Evolutionary conservation across 1,284 basidiomycete species (phyloP).

Genomic region (Garcileccinum viscosum): DNA sequence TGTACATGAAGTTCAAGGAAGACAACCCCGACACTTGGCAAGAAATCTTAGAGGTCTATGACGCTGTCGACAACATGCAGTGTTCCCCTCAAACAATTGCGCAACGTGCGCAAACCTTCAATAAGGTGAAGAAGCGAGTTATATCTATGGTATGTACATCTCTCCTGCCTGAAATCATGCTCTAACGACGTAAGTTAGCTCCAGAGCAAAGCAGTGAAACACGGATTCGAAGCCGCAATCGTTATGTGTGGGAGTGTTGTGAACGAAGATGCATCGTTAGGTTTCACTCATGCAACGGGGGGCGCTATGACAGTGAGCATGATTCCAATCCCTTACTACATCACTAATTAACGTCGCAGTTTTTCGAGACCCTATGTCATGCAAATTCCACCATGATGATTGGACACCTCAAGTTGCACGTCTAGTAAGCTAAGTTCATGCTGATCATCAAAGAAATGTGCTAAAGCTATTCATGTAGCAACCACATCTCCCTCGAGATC

Average conservation of each 20-base stretch:
- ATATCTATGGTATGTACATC: neutral
- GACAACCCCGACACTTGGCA: neutral
- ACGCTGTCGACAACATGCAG: neutral
- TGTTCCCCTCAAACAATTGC: neutral
- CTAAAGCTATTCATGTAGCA: neutral
- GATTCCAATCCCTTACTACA: neutral
- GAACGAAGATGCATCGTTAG: conserved; percentile 14
- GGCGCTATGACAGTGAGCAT: neutral
- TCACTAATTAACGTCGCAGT: neutral
- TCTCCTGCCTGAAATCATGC: neutral
- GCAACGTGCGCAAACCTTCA: neutral
- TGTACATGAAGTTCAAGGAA: conserved; percentile 6
- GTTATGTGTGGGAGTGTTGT: conserved; percentile 19
- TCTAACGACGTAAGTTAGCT: neutral
- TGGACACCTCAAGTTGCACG: conserved; percentile 3
- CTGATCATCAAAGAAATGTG: neutral
- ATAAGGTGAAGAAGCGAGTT: neutral
- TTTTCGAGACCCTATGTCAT: neutral
- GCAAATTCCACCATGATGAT: neutral
- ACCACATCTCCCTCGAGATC: conserved; percentile 3
- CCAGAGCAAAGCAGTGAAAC: neutral
- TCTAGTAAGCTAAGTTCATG: conserved; percentile 4
- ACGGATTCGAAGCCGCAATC: conserved; percentile 15
- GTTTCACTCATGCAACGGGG: neutral
- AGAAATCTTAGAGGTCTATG: neutral